A percentile compares a stretch with the other conserved stretches of the same genome.
phyloP scores from a whole-genome alignment of 371 early-diverging fungal genomes.

The Rhizopus microsporus region DNA sequence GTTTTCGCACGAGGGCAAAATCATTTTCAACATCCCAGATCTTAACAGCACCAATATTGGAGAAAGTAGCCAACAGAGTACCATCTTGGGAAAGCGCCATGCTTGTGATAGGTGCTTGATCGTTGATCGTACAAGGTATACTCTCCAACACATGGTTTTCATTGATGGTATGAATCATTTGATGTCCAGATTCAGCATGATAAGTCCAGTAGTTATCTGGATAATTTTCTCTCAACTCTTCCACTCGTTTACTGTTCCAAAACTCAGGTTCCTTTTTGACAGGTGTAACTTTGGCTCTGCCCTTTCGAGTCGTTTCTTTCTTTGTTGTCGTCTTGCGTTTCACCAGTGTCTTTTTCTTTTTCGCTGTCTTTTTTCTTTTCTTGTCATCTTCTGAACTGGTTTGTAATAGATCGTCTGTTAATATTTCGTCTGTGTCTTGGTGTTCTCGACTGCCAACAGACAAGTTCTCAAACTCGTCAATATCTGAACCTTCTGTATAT shows the following conservation, averaged over 20 bases:
- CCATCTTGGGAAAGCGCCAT: conserved; percentile 85
- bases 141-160: conserved; percentile 62
- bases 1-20: conserved; percentile 63
- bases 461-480: conserved; percentile 15
- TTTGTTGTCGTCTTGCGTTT: conserved; percentile 44
- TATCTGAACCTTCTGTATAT: conserved; percentile 20
- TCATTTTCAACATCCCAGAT: conserved; percentile 80
- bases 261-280: conserved; percentile 9
- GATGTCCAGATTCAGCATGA: conserved; percentile 45
- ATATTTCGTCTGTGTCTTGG: conserved; percentile 17
- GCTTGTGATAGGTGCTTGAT: conserved; percentile 70
- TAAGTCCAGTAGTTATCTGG: conserved; percentile 68
- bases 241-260: conserved; percentile 47
- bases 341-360: conserved; percentile 13
- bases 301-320: conserved; percentile 34
- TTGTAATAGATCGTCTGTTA: conserved; percentile 19
- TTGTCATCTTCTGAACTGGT: conserved; percentile 11
- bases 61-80: conserved; percentile 80
- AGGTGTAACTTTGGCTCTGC: conserved; percentile 2
- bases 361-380: conserved; percentile 8
- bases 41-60: conserved; percentile 74
- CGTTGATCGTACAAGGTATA: conserved; percentile 49
- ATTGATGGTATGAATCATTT: conserved; percentile 65
- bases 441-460: conserved; percentile 5
- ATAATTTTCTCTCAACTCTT: conserved; percentile 50